Evolutionary conservation across 192 early-diverging fungal species (phyloP), one percentile per base, ranked within the genome.

Genomic region (Haplosporangium gracile): DNA sequence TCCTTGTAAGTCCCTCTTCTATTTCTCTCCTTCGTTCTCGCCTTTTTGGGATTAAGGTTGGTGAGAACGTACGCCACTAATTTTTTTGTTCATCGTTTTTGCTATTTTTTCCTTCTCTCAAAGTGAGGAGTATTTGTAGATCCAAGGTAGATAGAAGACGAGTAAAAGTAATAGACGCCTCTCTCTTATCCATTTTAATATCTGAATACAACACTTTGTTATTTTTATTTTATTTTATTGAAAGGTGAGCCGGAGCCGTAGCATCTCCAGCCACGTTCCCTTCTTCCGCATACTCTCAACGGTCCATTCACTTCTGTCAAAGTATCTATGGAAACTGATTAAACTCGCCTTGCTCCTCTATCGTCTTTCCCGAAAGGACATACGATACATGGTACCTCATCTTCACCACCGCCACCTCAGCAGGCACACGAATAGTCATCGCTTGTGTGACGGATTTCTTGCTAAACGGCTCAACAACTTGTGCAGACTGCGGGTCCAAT

Each of bases 371-470:
- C 42, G 69, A 65, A 70, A 86, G 85, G 7, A 69, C 60, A 83
- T 88, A 92, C 11, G 84, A 89, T 47, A 92, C 85, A 82, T 90
- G 89, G 74, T 90, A 92, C 43, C 88, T 78, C 70, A 92, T 70
- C 51, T 88, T 74, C 63, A 90, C 78, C 55, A 83, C 26, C 13
- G 74, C 57, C 65, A 78, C 63, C 10, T 83, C 77, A 29, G 65
- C 78, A n/a, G 88, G 82, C 36, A 80, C 87, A 15, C 60, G 76
- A 70, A 92, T 81, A 22, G 76, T 60, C 68, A 92, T 88, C 5
- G 60, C 70, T 76, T 92, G 91, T 0, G 75, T 84, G 1, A 90
- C 90, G 1, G 80, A 39, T 45, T 79, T 71, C 26, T 87, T 81
- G 4, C 83, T 82, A 53, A 82, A 83, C 20, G 91, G 85, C 15